Base-by-base conservation (phyloP, 345 rosid genomes). In the Salix brachista region DNA sequence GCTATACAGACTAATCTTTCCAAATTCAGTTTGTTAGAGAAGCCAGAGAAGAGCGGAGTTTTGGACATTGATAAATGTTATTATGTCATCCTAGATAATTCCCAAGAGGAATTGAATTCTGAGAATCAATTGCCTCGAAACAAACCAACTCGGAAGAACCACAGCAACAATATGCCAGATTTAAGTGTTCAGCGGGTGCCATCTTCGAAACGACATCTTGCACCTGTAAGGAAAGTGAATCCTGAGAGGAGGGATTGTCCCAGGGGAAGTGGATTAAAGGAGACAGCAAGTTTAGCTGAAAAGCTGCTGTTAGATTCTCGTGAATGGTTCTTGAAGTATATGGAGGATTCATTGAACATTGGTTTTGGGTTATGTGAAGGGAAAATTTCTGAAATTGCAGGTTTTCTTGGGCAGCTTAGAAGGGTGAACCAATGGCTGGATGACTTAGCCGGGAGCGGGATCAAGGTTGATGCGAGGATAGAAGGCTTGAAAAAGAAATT, bases 261-360 rank as follows among this genome's bases (percentile, higher is more conserved):
- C n/a, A 79, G 65, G 41, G 78, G 80, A 82, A 78, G 52, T 25
- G 79, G 79, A 61, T 54, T 85, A 48, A 83, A 77, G n/a, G 81
- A 83, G 80, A 73, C 86, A 1, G 79, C 77, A 67, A 70, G 67
- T 80, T 58, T 88, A 79, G 87, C 79, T 1, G 84, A 86, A 14
- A 84, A 85, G 80, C 80, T 88, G 65, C 71, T 85, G 14, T 30
- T 70, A 72, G 84, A 80, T 83, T 85, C 85, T 10, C 78, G 80
- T 60, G 75, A 85, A 44, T 88, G 91, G 89, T 86, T 88, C 82
- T 76, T 86, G 74, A 80, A 82, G 68, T 85, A 85, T 76, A 80
- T 86, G 74, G 91, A 85, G 80, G 76, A 71, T 70, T 80, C 86
- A 58, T 69, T 88, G 28, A 83, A 75, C 67, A 71, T 28, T 36